A percentile compares a stretch with the other conserved stretches of the same genome.
Evolutionary conservation across 1,139 yeast species (phyloP).

Genomic region (Sugiyamaella novakii): DNA sequence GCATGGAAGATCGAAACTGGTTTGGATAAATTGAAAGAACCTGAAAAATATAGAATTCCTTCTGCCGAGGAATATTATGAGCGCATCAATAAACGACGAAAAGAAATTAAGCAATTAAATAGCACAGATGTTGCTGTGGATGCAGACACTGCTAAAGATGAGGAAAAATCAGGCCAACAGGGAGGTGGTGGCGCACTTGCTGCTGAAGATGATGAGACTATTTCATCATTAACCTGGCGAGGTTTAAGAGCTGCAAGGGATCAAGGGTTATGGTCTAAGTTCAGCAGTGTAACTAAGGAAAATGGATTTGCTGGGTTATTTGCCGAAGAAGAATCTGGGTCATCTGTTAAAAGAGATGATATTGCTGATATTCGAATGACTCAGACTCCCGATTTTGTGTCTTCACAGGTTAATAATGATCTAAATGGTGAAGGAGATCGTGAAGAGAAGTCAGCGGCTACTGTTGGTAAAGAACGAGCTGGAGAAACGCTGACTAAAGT

Average conservation of each 20-base stretch:
- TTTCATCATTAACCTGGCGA: conserved; percentile 38
- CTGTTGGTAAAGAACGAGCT: too few species aligned
- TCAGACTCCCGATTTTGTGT: conserved; percentile 1
- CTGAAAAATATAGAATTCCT: conserved; percentile 27
- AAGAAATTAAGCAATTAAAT: conserved; percentile 12
- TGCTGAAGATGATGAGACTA: conserved; percentile 9
- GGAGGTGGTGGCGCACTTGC: background rate
- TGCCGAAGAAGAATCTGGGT: conserved; percentile 20
- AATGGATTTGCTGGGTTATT: conserved; percentile 37
- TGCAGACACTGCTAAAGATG: conserved; percentile 18
- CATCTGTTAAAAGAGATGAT: background rate
- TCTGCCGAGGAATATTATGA: conserved; percentile 30
- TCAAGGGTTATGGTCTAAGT: conserved; percentile 38
- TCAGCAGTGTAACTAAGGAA: conserved; percentile 32
- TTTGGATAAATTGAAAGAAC: conserved; percentile 27
- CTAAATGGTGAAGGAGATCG: conserved; percentile 4
- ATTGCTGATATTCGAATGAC: background rate
- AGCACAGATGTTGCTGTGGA: background rate
- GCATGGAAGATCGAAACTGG: conserved; percentile 41
- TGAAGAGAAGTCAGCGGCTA: too few species aligned
- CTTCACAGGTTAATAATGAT: background rate
- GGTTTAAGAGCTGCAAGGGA: conserved; percentile 41
- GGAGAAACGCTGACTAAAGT: too few species aligned
- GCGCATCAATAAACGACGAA: conserved; percentile 22
- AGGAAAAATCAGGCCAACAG: too few species aligned